Conservation (phyloP, 1,284 basidiomycete genomes). For the Trametes polyzona region DNA sequence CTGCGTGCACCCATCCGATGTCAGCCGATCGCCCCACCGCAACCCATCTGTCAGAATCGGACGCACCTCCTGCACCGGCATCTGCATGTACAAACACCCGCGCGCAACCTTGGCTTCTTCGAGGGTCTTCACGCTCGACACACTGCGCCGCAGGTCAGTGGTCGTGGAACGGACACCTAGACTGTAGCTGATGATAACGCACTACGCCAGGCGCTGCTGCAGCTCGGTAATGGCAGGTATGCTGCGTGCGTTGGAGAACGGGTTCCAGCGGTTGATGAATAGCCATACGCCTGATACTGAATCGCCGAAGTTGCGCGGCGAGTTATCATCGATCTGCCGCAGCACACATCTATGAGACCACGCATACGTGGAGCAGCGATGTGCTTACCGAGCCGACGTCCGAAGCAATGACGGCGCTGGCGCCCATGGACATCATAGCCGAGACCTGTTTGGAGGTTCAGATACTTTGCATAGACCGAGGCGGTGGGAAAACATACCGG, state of each 20-base stretch:
- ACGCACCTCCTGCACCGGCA: constrained; percentile 89
- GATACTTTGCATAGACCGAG: not conserved
- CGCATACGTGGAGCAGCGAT: not conserved
- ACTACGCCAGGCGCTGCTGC: constrained; percentile 96
- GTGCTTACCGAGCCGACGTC: constrained; percentile 88
- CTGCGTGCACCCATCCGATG: constrained; percentile 39
- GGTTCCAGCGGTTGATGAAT: constrained; percentile 91
- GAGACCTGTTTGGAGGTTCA: constrained; percentile 60
- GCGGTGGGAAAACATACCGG: constrained; percentile 55
- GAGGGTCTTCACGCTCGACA: constrained; percentile 92
- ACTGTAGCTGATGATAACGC: constrained; percentile 35
- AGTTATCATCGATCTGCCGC: constrained; percentile 87
- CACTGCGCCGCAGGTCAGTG: constrained; percentile 50
- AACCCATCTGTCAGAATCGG: not conserved
- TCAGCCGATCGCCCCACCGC: constrained; percentile 20
- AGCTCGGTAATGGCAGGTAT: constrained; percentile 97
- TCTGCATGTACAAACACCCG: constrained; percentile 90
- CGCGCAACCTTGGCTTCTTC: constrained; percentile 92
- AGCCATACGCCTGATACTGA: constrained; percentile 98
- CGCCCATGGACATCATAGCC: constrained; percentile 92
- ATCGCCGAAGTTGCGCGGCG: constrained; percentile 93
- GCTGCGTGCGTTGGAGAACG: constrained; percentile 80
- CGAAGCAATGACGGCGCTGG: constrained; percentile 90
- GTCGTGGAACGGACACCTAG: too few species aligned
- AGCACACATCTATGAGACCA: constrained; percentile 3